A percentile compares a stretch with the other conserved stretches of the same genome.
phyloP scores from a whole-genome alignment of 1,139 yeast species.

The Diutina scorzettiae region DNA sequence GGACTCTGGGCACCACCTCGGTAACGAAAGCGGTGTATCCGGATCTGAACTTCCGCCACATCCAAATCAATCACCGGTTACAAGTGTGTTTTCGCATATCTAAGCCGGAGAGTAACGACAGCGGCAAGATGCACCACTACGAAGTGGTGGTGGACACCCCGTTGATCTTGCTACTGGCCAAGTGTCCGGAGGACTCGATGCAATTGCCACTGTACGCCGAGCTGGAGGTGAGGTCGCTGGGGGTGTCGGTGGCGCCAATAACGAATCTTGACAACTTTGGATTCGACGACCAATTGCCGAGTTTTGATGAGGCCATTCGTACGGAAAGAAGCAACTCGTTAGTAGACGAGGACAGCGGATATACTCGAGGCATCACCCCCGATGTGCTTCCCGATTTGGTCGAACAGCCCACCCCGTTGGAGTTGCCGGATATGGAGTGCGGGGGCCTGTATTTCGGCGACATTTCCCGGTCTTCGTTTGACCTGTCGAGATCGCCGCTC shows the following conservation, averaged over 20 bases:
- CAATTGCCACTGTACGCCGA: slow-evolving; percentile 59
- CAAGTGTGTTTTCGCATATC: slow-evolving; percentile 74
- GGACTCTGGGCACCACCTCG: slow-evolving; percentile 21
- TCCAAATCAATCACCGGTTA: slow-evolving; percentile 62
- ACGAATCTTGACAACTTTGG: neutral
- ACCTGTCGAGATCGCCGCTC: neutral
- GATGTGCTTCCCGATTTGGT: slow-evolving; percentile 1
- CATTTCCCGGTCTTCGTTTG: neutral
- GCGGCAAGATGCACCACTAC: slow-evolving; percentile 60
- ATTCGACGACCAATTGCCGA: slow-evolving; percentile 29
- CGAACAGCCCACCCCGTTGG: slow-evolving; percentile 2
- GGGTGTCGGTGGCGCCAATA: neutral
- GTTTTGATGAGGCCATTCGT: slow-evolving; percentile 45
- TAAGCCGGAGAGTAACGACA: slow-evolving; percentile 37
- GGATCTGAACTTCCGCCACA: slow-evolving; percentile 59
- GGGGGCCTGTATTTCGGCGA: neutral
- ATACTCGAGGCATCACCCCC: neutral
- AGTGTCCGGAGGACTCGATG: slow-evolving; percentile 55
- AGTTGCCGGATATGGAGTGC: neutral
- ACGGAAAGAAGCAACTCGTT: neutral
- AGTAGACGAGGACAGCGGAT: slow-evolving; percentile 10
- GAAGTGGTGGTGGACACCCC: slow-evolving; percentile 90
- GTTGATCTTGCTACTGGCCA: slow-evolving; percentile 54
- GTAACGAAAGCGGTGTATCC: slow-evolving; percentile 40
- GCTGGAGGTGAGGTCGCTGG: slow-evolving; percentile 9